phyloP scores from a whole-genome alignment of 2,329 filamentous ascomycete genomes.

The Massarina eburnea region DNA sequence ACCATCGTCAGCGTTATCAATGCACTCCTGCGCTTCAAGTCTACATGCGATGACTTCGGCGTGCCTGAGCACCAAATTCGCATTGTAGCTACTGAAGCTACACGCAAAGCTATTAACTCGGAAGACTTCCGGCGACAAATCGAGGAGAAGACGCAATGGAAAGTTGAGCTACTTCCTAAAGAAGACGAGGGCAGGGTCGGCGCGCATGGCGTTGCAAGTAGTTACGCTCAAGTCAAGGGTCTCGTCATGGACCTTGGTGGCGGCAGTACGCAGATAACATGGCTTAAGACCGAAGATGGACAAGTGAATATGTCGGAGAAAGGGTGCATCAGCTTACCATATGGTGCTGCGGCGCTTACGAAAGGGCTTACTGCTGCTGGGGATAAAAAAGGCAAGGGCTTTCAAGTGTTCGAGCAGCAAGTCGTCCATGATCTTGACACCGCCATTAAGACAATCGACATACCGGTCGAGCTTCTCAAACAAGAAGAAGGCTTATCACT shows the following conservation, averaged over 20 bases:
- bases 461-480: constrained; percentile 57
- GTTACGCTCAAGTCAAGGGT: constrained; percentile 69
- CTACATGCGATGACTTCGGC: constrained; percentile 68
- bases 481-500: constrained; percentile 54
- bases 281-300: constrained; percentile 59
- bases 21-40: constrained; percentile 69
- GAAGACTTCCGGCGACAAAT: constrained; percentile 68
- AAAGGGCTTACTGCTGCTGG: constrained; percentile 49
- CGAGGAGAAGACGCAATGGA: constrained; percentile 63
- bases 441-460: constrained; percentile 60
- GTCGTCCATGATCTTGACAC: constrained; percentile 61
- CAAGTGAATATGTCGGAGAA: constrained; percentile 38
- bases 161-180: constrained; percentile 72
- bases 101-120: constrained; percentile 76
- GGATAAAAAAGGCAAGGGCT: constrained; percentile 45
- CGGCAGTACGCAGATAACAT: constrained; percentile 70
- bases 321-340: constrained; percentile 67
- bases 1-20: constrained; percentile 68
- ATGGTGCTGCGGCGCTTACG: constrained; percentile 68
- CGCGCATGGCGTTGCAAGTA: constrained; percentile 79
- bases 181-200: constrained; percentile 82
- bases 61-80: constrained; percentile 67
- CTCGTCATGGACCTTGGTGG: constrained; percentile 87
- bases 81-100: constrained; percentile 86
- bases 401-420: constrained; percentile 52